Percentiles rank a stretch among this genome's conserved stretches.
phyloP scores from a whole-genome alignment of 768 basidiomycete genomes.

The Cyclocybe cylindracea region DNA sequence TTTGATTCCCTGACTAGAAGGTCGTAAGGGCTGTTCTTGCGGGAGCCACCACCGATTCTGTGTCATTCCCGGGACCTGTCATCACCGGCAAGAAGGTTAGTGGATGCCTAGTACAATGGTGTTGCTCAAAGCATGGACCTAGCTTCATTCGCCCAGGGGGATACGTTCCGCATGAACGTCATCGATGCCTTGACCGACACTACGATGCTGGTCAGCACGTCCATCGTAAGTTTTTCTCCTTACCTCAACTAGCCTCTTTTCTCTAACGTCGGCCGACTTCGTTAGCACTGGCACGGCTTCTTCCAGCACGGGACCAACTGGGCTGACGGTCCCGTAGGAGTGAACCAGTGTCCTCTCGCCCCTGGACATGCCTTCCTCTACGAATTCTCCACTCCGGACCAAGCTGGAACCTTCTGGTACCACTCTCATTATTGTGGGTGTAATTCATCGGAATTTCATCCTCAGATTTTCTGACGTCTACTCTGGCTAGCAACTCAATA shows the following conservation, averaged over 20 bases:
- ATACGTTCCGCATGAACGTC: conserved; percentile 46
- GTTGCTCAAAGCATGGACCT: too few relatives aligned
- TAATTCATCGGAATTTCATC: too few relatives aligned
- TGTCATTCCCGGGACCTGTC: conserved; percentile 30
- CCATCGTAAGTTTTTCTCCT: conserved; percentile 37
- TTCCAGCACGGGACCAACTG: conserved; percentile 32
- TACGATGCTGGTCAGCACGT: conserved; percentile 48
- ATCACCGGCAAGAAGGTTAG: conserved; percentile 29
- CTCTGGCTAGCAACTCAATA: conserved; percentile 41
- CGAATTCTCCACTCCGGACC: conserved; percentile 29
- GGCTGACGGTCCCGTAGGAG: conserved; percentile 38
- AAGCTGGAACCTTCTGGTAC: conserved; percentile 47
- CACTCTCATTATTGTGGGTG: conserved; percentile 27
- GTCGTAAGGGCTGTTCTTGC: conserved; percentile 30
- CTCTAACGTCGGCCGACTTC: neutral
- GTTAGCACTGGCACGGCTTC: conserved; percentile 47
- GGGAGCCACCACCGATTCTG: conserved; percentile 15
- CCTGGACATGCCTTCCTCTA: conserved; percentile 40
- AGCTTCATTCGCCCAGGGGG: conserved; percentile 23
- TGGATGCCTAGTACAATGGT: too few relatives aligned
- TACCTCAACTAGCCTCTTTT: neutral
- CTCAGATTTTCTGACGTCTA: conserved; percentile 15
- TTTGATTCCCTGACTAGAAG: too few relatives aligned
- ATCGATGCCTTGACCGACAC: conserved; percentile 43
- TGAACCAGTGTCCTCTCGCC: conserved; percentile 42